Evolutionary conservation across 164 flowering plant species (phyloP), one percentile per base, ranked within the genome.

Genomic region (Umbellularia californica): DNA sequence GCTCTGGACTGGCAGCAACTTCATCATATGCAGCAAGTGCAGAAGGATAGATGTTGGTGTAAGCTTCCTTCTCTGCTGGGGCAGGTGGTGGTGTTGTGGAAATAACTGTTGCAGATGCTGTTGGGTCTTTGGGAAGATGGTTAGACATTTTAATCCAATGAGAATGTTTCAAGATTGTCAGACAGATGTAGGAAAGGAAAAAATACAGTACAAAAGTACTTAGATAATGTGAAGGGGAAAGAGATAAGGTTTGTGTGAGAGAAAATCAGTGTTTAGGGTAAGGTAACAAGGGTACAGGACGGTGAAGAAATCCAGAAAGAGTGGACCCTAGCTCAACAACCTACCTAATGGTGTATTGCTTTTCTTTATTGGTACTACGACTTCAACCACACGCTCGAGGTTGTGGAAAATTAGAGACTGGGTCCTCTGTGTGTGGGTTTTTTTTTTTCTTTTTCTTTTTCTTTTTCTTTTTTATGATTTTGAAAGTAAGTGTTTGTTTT

Each of bases 21-120:
- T 89, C 78, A n/a, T 87, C 83, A 74, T 88, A 89, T 24, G 72
- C 70, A 22, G 90, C 90, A 0, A 80, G 74, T 3, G 89, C 77
- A 1, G 81, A 62, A 72, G 89, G 91, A 65, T 82, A 83, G 69
- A 66, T 66, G 27, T 64, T 64, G 67, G 67, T 64, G 3, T 52
- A 20, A 14, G 63, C 11, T 22, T n/a, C 67, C 20, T 23, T n/a
- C 3, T 15, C 28, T 23, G 25, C 58, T 28, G 30, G 47, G 25
- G 27, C 23, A 5, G 19, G 65, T n/a, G 27, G 27, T 1, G 68
- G 5, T 4, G 35, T 24, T 20, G n/a, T 9, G 58, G 4, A 28
- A 35, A 35, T 35, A 35, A 35, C 41, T 5, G 72, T 2, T n/a
- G 52, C 22, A 17, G 23, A 25, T 65, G 68, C 14, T 9, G 27